Evolutionary conservation across 805 yeast species (phyloP), one percentile per base, ranked within the genome.

Genomic region (Wickerhamomyces hampshirensis): DNA sequence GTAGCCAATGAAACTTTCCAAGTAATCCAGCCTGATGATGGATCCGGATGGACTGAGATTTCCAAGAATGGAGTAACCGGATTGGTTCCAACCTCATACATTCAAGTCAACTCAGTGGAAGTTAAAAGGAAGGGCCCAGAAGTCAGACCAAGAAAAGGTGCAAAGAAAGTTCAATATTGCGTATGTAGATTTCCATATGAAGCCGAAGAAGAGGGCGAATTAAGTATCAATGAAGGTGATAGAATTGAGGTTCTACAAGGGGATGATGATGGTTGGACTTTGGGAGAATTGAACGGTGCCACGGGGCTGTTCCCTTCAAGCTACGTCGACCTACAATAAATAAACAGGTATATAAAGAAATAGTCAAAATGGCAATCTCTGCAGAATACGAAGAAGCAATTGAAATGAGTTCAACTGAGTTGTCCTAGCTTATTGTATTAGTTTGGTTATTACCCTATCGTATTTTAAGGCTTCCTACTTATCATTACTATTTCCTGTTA

Each of bases 241-340:
- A 68, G 67, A 37, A 74, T 93, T 14, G 69, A 72, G 9, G 71
- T 93, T 10, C 51, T 84, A 1, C 79, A 72, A 19, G 85, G 78
- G 34, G 84, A 81, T 35, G 84, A 82, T 46, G 89, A 87, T 8
- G 98, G 98, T 0, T 93, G 99, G 99, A 89, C 97, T 2, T 84
- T 80, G 47, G 98, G 97, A 10, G 91, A 84, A 54, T 40, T 82
- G 6, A 66, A 76, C 44, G 93, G 91, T 0, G 45, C 43, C 6
- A 65, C 62, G 14, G 95, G 95, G 1, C 55, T 83, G 37, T 80
- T 85, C 59, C 98, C 98, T 5, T 79, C 93, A 0, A 68, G 83
- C 42, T 89, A 89, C 56, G 56, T 50, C 5, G 54, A 50, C 24
- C 13, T 42, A 3, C 40, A 36, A 26, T 46, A 19, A 31, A 3